A percentile compares a stretch with the other conserved stretches of the same genome.
Conservation (phyloP, 306 rosid species). For the Cicer bijugum region DNA sequence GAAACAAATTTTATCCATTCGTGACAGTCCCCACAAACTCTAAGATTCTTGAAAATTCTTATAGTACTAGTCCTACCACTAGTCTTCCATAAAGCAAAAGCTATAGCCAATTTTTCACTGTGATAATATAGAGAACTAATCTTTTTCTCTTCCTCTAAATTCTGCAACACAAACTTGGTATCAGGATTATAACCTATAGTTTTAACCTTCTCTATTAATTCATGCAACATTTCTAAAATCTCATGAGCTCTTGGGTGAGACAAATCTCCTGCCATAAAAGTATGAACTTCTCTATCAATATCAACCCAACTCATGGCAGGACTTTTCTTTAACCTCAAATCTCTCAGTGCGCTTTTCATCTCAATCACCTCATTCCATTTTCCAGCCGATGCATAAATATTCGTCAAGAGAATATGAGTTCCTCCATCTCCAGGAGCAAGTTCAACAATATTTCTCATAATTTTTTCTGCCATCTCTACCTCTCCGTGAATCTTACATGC, state of each 20-base stretch:
- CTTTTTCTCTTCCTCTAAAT: conserved; percentile 64
- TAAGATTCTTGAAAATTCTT: conserved; percentile 72
- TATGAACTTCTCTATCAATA: conserved; percentile 63
- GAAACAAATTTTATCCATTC: conserved; percentile 64
- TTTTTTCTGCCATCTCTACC: conserved; percentile 70
- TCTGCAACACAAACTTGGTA: conserved; percentile 64
- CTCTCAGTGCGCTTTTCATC: conserved; percentile 66
- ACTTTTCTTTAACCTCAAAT: conserved; percentile 60
- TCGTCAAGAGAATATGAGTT: conserved; percentile 63
- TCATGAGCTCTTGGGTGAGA: conserved; percentile 61
- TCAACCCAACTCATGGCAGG: conserved; percentile 76
- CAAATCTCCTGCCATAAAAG: conserved; percentile 78
- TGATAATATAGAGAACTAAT: conserved; percentile 59
- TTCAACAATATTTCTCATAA: conserved; percentile 50
- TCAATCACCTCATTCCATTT: conserved; percentile 71
- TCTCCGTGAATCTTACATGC: conserved; percentile 66
- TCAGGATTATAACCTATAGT: conserved; percentile 64
- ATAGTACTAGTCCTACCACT: conserved; percentile 51
- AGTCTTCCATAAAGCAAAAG: conserved; percentile 67
- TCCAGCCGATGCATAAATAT: conserved; percentile 70
- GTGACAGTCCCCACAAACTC: conserved; percentile 75
- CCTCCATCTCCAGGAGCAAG: conserved; percentile 65
- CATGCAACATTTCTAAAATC: conserved; percentile 52
- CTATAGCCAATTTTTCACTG: conserved; percentile 71
- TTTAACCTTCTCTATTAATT: conserved; percentile 53